These are phyloP conservation scores for Globisporangium mamillatum DNA, from an alignment of 352 stramenopile genomes.

Conservation along the genomic window DNA sequence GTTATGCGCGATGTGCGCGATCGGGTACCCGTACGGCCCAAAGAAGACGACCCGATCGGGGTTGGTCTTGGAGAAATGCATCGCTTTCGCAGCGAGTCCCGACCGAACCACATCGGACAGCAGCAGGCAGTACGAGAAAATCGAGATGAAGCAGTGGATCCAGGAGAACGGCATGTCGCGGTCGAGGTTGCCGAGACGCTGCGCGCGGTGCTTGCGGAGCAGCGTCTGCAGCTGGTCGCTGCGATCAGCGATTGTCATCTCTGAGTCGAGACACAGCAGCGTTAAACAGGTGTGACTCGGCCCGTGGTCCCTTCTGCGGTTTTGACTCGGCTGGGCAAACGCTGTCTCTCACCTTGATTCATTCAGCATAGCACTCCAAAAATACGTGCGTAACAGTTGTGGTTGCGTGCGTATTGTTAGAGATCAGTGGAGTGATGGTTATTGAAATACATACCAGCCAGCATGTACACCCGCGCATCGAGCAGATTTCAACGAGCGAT, in stretches of 20 bases:
- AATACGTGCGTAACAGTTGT: not conserved
- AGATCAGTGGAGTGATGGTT: not conserved
- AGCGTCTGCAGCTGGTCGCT: not conserved
- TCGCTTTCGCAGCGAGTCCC: not conserved
- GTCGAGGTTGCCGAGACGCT: not conserved
- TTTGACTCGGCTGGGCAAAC: not conserved
- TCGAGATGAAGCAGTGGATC: slow-evolving; percentile 10
- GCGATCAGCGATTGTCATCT: not conserved
- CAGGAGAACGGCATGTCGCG: slow-evolving; percentile 14
- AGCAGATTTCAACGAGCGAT: not conserved
- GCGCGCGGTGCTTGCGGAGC: not conserved
- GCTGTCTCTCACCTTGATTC: not conserved
- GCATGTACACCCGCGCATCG: no score
- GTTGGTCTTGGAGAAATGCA: not conserved
- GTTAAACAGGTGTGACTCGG: not conserved
- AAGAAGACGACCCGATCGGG: slow-evolving; percentile 1
- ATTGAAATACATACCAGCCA: not conserved
- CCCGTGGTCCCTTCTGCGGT: not conserved
- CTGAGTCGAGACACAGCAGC: not conserved
- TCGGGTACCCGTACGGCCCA: not conserved
- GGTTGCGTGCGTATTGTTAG: not conserved
- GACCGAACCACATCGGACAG: slow-evolving; percentile 22
- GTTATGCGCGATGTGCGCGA: not conserved
- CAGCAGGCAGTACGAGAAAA: slow-evolving; percentile 25
- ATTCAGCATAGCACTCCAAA: not conserved